Percentiles rank a stretch among this genome's conserved stretches.
Evolutionary conservation across 441 rosid genomes (phyloP).

Genomic region (Pelargonium citronellum): DNA sequence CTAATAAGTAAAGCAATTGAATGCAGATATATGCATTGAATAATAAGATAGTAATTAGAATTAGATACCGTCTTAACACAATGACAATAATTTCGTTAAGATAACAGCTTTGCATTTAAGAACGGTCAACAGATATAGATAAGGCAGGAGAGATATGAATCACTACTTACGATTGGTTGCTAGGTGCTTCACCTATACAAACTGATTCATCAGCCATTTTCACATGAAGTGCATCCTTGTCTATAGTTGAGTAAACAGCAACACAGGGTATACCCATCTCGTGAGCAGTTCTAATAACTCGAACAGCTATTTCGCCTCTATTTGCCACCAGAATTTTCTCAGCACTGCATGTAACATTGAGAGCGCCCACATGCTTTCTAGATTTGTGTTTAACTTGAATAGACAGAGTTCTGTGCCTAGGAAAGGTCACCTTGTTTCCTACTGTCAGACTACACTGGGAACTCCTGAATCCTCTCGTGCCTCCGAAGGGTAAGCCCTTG

Average conservation of each 20-base stretch:
- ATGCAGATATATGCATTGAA: too few relatives aligned
- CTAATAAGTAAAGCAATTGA: too few relatives aligned
- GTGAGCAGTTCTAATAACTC: slow-evolving; percentile 93
- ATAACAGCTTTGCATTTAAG: too few relatives aligned
- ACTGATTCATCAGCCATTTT: slow-evolving; percentile 91
- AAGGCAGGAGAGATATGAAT: background rate
- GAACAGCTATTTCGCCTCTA: slow-evolving; percentile 92
- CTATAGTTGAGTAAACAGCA: slow-evolving; percentile 91
- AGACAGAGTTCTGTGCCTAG: slow-evolving; percentile 38
- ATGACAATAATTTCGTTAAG: too few relatives aligned
- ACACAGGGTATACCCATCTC: slow-evolving; percentile 98
- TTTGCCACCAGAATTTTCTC: slow-evolving; percentile 91
- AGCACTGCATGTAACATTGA: slow-evolving; percentile 49
- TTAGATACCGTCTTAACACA: too few relatives aligned
- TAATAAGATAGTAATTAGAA: too few relatives aligned
- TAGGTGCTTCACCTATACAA: slow-evolving; percentile 97
- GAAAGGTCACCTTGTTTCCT: slow-evolving; percentile 49
- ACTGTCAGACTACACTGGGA: slow-evolving; percentile 55
- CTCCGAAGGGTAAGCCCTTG: slow-evolving; percentile 51
- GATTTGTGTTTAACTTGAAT: slow-evolving; percentile 30
- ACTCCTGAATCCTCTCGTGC: slow-evolving; percentile 40
- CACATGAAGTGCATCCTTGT: slow-evolving; percentile 90
- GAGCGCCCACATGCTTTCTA: slow-evolving; percentile 45
- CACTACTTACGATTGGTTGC: slow-evolving; percentile 79
- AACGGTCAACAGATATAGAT: background rate